These are phyloP conservation scores for Mycena latifolia DNA, from an alignment of 768 basidiomycete species.

Conservation along the genomic window DNA sequence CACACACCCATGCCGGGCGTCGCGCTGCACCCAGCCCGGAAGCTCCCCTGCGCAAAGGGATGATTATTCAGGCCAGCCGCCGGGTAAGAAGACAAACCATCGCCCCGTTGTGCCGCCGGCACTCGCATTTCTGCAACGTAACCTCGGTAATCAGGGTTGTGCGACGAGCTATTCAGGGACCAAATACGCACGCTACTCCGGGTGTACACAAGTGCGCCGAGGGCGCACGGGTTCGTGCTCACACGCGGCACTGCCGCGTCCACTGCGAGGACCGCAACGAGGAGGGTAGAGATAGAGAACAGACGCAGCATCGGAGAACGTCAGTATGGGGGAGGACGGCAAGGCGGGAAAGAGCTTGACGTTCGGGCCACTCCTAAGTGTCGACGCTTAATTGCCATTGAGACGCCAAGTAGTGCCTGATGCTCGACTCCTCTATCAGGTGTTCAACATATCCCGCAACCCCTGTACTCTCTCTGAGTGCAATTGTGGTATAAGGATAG, in stretches of 20 bases:
- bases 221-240: slow-evolving; percentile 11
- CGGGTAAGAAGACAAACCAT: slow-evolving; percentile 10
- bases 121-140: slow-evolving; percentile 26
- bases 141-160: neutral
- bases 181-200: neutral
- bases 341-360: neutral
- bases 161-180: too few species aligned
- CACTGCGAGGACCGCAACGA: neutral
- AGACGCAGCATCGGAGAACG: slow-evolving; percentile 5
- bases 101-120: slow-evolving; percentile 26
- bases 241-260: neutral
- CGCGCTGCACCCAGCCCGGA: slow-evolving; percentile 26
- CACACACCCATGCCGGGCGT: slow-evolving; percentile 13
- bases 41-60: slow-evolving; percentile 14
- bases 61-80: neutral
- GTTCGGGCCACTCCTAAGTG: neutral
- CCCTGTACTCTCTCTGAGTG: too few species aligned
- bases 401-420: too few species aligned
- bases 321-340: neutral
- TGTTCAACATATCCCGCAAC: too few species aligned
- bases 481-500: too few species aligned
- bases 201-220: slow-evolving; percentile 1
- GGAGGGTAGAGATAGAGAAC: neutral
- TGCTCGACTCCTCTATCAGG: too few species aligned
- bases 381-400: neutral